Base-by-base conservation (phyloP, 2,329 filamentous ascomycete species). In the Epichloe bromicola region DNA sequence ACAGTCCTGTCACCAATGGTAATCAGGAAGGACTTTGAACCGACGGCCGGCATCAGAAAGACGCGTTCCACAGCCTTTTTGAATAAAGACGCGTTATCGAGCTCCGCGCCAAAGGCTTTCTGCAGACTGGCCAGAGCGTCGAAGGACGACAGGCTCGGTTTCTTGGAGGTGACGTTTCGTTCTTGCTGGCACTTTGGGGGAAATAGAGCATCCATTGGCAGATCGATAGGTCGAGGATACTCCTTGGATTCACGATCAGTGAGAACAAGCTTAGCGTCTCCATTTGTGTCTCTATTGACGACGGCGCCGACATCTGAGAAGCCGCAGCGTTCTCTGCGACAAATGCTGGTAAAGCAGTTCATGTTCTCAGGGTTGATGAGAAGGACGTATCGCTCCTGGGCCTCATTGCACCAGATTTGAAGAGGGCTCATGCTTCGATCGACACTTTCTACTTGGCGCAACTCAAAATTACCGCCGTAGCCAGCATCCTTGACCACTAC, bases 371-470 rank as follows among this genome's bases (percentile, higher is more conserved):
- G 79, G 54, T 90, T 88, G 55, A 98, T 82, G 8, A 94, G 83
- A 60, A 98, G 73, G 7, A 98, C 93, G 61, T 98, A 98, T 65
- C 93, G 79, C 68, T 98, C 93, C 65, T 98, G 93, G 0, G 93
- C 88, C 66, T 97, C 91, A 60, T 91, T 95, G 67, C 93, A 96
- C 90, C 91, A 97, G 45, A 98, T 95, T 65, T 97, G 88, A 52
- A 98, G 79, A 19, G 93, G 93, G 61, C 88, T 95, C 86, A 98
- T 91, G 63, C 88, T 85, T 56, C 76, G 81, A 67, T 97, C 93
- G 2, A 88, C 86, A 64, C 81, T 95, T 64, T 96, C 89, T 38
- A 98, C 78, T 62, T 97, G 88, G 56, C 93, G 83, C n/a, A 98
- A 76, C 67, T 98, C 91, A 58, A 98, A 97, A 44, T 81, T 84